phyloP scores from a whole-genome alignment of 345 rosid species.

The rapeseed (Brassica napus) region DNA sequence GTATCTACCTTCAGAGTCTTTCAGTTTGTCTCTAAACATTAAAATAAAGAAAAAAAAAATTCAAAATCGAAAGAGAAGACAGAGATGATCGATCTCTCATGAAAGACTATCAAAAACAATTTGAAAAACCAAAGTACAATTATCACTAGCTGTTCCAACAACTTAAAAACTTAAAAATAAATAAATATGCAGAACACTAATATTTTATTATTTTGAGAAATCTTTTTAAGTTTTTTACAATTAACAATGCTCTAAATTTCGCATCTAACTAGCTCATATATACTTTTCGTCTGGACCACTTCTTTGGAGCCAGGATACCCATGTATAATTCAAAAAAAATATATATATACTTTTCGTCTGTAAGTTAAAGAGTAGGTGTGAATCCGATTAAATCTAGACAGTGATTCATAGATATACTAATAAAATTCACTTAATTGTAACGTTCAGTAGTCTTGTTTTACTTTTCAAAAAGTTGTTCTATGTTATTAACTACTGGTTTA shows the following conservation, averaged over 20 bases:
- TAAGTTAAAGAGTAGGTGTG: not conserved
- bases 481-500: not conserved
- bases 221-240: not conserved
- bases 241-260: not conserved
- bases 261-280: not conserved
- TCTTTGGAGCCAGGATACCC: too few relatives aligned
- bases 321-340: too few relatives aligned
- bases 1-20: too few relatives aligned
- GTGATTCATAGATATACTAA: not conserved
- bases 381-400: not conserved
- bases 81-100: not conserved
- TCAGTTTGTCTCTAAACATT: too few relatives aligned
- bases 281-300: not conserved
- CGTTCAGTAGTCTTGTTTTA: not conserved
- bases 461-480: not conserved
- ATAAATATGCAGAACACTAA: too few relatives aligned
- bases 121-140: not conserved
- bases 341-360: not conserved
- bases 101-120: not conserved
- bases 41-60: not conserved
- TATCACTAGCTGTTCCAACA: not conserved
- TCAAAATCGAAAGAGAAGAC: not conserved
- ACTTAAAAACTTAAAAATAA: not conserved
- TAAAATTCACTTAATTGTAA: not conserved
- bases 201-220: not conserved